Percentiles rank a stretch among this genome's conserved stretches.
Evolutionary conservation across 257 asterid genomes (phyloP).

Genomic region (Solanum chaucha): DNA sequence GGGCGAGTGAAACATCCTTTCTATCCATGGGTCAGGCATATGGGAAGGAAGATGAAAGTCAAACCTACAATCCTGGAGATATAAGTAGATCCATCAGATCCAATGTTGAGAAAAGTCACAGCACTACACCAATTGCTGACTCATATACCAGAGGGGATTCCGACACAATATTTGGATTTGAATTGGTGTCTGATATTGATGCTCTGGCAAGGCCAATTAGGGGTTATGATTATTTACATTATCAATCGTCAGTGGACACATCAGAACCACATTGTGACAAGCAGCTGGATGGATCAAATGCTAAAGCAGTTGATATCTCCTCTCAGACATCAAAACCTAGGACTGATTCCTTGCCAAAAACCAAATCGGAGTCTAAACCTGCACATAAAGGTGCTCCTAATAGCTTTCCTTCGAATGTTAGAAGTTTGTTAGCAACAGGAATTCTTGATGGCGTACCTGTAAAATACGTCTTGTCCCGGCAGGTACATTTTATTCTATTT

Average conservation of each 20-base stretch:
- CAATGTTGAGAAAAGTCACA: slow-evolving; percentile 36
- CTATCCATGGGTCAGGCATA: slow-evolving; percentile 45
- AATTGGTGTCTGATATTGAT: slow-evolving; percentile 52
- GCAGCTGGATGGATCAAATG: slow-evolving; percentile 28
- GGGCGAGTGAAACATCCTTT: slow-evolving; percentile 37
- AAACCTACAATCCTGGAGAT: slow-evolving; percentile 34
- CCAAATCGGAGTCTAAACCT: slow-evolving; percentile 47
- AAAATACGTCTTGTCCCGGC: slow-evolving; percentile 55
- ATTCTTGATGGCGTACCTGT: slow-evolving; percentile 93
- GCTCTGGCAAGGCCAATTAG: slow-evolving; percentile 48
- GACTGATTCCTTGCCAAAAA: slow-evolving; percentile 32
- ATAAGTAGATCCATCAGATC: slow-evolving; percentile 9
- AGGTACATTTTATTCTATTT: slow-evolving; percentile 34
- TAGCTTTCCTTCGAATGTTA: slow-evolving; percentile 90
- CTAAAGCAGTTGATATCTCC: slow-evolving; percentile 16
- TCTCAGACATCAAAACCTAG: slow-evolving; percentile 34
- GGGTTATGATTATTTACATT: slow-evolving; percentile 48
- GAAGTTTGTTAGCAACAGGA: slow-evolving; percentile 91
- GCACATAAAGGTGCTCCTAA: slow-evolving; percentile 82
- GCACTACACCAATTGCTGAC: slow-evolving; percentile 23
- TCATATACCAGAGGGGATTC: slow-evolving; percentile 41
- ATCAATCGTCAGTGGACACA: slow-evolving; percentile 50
- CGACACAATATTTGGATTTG: slow-evolving; percentile 42
- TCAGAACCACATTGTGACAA: slow-evolving; percentile 33
- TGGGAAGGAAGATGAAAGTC: slow-evolving; percentile 49